phyloP scores from a whole-genome alignment of 2,329 filamentous ascomycete species.

The Botrytis elliptica region DNA sequence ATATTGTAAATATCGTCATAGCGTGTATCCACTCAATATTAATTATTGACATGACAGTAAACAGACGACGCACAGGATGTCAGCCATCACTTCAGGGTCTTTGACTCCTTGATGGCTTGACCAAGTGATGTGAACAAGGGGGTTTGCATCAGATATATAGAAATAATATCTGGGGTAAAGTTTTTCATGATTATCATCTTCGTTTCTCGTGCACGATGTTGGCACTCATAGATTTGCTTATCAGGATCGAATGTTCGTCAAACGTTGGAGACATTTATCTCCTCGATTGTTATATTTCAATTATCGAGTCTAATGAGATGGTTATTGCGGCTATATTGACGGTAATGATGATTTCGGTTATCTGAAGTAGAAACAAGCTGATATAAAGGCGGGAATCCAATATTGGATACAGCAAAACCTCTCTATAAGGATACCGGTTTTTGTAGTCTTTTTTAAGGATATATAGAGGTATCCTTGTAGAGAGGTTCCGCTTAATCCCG shows the following conservation, averaged over 20 bases:
- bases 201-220: not conserved
- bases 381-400: not conserved
- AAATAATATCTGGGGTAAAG: constrained; percentile 10
- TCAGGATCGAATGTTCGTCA: not conserved
- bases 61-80: not conserved
- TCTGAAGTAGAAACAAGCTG: not conserved
- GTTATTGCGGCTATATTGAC: not conserved
- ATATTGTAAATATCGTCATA: constrained; percentile 11
- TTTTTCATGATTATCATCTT: not conserved
- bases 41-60: constrained; percentile 11
- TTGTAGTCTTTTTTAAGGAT: no score
- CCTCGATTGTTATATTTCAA: not conserved
- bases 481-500: no score
- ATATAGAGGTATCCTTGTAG: no score
- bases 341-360: not conserved
- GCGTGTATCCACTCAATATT: not conserved
- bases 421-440: no score
- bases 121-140: constrained; percentile 9
- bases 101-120: not conserved
- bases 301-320: not conserved
- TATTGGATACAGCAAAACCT: no score
- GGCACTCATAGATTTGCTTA: not conserved
- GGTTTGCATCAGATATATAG: constrained; percentile 5
- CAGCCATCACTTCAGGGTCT: not conserved
- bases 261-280: not conserved